A percentile compares a stretch with the other conserved stretches of the same genome.
Conservation (phyloP, 1,284 basidiomycete species). For the Rugosomyces carneus region DNA sequence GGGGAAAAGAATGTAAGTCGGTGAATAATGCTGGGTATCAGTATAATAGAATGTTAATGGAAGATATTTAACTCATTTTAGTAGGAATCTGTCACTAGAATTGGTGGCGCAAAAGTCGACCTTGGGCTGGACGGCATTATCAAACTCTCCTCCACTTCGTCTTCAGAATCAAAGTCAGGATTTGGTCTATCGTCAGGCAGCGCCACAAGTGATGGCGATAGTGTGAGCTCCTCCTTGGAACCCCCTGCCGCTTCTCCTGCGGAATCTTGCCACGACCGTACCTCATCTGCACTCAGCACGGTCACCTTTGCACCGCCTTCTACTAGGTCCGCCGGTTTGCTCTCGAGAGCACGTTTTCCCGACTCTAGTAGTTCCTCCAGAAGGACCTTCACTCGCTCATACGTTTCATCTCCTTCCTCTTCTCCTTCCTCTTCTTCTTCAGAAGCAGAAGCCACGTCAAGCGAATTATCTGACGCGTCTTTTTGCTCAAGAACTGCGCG, state of each 20-base stretch:
- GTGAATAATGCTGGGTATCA: slow-evolving; percentile 5
- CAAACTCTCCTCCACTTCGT: slow-evolving; percentile 32
- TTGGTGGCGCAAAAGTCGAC: slow-evolving; percentile 25
- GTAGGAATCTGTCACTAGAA: slow-evolving; percentile 29
- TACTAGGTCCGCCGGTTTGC: slow-evolving; percentile 45
- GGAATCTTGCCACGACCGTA: slow-evolving; percentile 50
- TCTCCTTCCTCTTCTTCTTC: slow-evolving; percentile 37
- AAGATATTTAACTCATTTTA: slow-evolving; percentile 9
- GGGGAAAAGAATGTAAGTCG: slow-evolving; percentile 1
- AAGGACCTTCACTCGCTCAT: slow-evolving; percentile 51
- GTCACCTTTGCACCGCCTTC: slow-evolving; percentile 52
- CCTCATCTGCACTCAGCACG: slow-evolving; percentile 57
- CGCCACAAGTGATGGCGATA: slow-evolving; percentile 4
- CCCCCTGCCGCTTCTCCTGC: slow-evolving; percentile 1
- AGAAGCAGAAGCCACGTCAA: slow-evolving; percentile 28
- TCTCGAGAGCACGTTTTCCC: slow-evolving; percentile 57
- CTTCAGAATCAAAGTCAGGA: slow-evolving; percentile 19
- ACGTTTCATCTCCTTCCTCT: slow-evolving; percentile 44
- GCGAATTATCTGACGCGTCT: slow-evolving; percentile 30
- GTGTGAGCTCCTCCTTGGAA: neutral
- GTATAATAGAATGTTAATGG: neutral
- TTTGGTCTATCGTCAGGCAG: slow-evolving; percentile 6
- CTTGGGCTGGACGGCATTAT: slow-evolving; percentile 18
- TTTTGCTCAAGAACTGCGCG: slow-evolving; percentile 48
- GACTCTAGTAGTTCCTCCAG: slow-evolving; percentile 60